Evolutionary conservation across 2,329 filamentous ascomycete species (phyloP).

Genomic region (Calycina herbarum): DNA sequence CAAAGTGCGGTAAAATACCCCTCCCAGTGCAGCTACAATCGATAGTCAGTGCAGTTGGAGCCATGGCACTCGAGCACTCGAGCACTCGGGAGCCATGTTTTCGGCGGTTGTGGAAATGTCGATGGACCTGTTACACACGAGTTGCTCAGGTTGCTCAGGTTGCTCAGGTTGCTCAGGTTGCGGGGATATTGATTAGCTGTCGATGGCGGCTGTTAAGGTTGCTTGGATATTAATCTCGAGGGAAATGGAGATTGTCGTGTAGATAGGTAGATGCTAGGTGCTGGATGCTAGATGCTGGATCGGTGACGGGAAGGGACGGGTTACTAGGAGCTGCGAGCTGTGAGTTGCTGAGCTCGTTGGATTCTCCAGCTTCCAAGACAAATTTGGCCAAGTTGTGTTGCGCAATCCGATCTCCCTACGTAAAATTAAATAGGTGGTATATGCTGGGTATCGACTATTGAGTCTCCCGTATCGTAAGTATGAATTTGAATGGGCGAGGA

Average conservation of each 20-base stretch:
- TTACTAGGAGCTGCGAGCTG: no score
- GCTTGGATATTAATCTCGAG: not conserved
- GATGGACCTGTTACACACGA: slow-evolving; percentile 11
- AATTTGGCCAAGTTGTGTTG: no score
- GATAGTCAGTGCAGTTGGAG: not conserved
- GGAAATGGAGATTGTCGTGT: no score
- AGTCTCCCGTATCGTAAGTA: not conserved
- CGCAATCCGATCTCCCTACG: no score
- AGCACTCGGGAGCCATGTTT: not conserved
- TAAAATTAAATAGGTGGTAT: no score
- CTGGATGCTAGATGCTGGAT: no score
- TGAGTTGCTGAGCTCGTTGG: no score
- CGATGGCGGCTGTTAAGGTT: not conserved
- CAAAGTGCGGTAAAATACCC: not conserved
- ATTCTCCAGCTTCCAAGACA: no score
- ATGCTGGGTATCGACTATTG: no score
- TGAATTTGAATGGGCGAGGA: not conserved
- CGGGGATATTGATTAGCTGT: not conserved
- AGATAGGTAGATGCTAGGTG: no score
- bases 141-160: not conserved
- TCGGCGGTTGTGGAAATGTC: not conserved
- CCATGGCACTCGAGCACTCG: not conserved
- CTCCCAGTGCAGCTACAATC: not conserved
- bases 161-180: not conserved
- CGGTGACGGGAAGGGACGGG: no score